Base-by-base conservation (phyloP, 2,329 filamentous ascomycete species). In the Nectriaceae sp. region DNA sequence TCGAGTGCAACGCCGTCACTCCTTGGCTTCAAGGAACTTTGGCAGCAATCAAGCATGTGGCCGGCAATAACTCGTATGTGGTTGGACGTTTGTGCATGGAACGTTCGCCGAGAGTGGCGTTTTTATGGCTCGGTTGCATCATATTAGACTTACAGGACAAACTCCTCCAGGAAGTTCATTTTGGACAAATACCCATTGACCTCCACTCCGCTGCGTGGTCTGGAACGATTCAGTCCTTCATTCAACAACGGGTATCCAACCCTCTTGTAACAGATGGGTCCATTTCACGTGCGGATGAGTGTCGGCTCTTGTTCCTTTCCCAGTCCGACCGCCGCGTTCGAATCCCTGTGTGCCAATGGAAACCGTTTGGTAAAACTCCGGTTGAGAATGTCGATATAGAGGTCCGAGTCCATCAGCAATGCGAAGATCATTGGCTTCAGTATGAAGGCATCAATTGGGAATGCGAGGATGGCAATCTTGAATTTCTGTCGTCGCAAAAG, bases 211-310 rank as follows among this genome's bases (percentile, higher is more conserved):
- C 56, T 10, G 49, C 47, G 1, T 57, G 56, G 54, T 54, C 56
- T 2, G 47, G 38, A 11, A 56, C 55, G 2, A 13, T 35, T 3
- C 29, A 50, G 26, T 54, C 54, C 2, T 56, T 60, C 22, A 43
- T 59, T 1, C 56, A 41, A 26, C 24, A 13, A 45, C 42, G 10
- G 48, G 55, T 3, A 18, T 47, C 16, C 31, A 0, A 3, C 3
- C 37, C 2, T 1, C 3, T 19, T 3, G 40, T 16, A 2, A 21
- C 19, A 4, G 2, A 10, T 2, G 26, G 35, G 2, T 40, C 35
- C 15, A 54, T 62, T 3, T 54, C 54, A 13, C 54, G 58, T 1
- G 56, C 54, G 10, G 50, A 60, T 37, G 55, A 61, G 48, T 58
- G 46, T 13, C 50, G 55, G 2, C 29, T 61, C 3, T 11, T 56